phyloP scores from a whole-genome alignment of 306 rosid genomes.

The Neltuma alba region DNA sequence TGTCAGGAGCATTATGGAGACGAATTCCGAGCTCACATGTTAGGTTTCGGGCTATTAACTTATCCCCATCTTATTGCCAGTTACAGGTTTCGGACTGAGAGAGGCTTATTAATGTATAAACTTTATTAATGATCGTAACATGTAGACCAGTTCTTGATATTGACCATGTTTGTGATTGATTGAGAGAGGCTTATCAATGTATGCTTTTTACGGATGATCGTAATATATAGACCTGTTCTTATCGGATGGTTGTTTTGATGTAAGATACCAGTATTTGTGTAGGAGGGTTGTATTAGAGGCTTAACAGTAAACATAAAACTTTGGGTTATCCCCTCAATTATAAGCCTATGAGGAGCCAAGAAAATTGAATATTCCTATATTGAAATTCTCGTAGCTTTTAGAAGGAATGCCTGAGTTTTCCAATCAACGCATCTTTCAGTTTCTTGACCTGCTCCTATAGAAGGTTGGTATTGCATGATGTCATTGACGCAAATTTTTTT shows the following conservation, averaged over 20 bases:
- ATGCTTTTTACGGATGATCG: not conserved
- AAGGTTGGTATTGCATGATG: not conserved
- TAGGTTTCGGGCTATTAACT: not conserved
- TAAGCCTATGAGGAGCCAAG: not conserved
- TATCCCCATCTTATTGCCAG: not conserved
- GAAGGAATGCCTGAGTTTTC: not conserved
- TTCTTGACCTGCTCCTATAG: not conserved
- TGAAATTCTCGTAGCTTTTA: not conserved
- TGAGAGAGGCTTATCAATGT: not conserved
- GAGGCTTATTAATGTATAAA: not conserved
- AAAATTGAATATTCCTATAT: not conserved
- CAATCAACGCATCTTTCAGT: not conserved
- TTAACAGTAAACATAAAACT: too few species aligned
- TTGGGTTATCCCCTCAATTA: too few species aligned
- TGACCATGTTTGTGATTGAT: not conserved
- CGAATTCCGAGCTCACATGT: not conserved
- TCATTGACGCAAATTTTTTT: too few species aligned
- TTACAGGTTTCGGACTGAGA: not conserved
- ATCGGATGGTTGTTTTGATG: too few species aligned
- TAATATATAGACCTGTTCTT: not conserved
- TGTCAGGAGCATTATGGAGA: constrained; percentile 56
- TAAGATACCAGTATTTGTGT: too few species aligned
- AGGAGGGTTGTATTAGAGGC: too few species aligned
- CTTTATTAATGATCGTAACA: not conserved
- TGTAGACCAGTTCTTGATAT: not conserved